Percentiles rank a stretch among this genome's conserved stretches.
phyloP scores from a whole-genome alignment of 2,329 filamentous ascomycete species.

The Aspergillus tanneri region DNA sequence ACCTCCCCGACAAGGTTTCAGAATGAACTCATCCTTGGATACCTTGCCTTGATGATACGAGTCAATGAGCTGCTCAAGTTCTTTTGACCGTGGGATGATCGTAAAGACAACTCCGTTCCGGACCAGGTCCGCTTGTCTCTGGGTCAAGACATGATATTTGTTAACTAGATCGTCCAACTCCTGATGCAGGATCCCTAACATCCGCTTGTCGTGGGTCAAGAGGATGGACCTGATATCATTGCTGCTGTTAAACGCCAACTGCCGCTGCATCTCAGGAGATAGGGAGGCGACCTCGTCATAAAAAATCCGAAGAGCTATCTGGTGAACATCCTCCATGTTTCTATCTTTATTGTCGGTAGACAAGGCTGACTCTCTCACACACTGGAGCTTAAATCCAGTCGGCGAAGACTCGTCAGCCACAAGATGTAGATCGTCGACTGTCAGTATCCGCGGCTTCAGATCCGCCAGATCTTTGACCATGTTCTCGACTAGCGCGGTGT shows the following conservation, averaged over 20 bases:
- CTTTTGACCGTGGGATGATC: slow-evolving; percentile 25
- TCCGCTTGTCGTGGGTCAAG: slow-evolving; percentile 33
- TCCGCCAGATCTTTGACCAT: neutral
- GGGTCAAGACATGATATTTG: slow-evolving; percentile 17
- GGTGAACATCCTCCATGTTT: slow-evolving; percentile 22
- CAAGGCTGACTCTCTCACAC: neutral
- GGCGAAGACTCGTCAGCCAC: neutral
- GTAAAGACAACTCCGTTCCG: slow-evolving; percentile 23
- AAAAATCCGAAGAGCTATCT: slow-evolving; percentile 28
- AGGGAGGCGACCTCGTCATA: slow-evolving; percentile 27
- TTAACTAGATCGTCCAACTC: slow-evolving; percentile 21
- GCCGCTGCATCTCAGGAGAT: slow-evolving; percentile 22
- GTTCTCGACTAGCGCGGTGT: neutral
- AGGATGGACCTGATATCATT: slow-evolving; percentile 34
- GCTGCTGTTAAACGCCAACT: slow-evolving; percentile 26
- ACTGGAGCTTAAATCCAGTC: slow-evolving; percentile 13
- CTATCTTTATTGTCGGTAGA: neutral
- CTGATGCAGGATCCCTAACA: slow-evolving; percentile 33
- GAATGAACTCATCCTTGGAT: slow-evolving; percentile 24
- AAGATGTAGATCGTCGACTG: neutral
- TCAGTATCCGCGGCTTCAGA: slow-evolving; percentile 2
- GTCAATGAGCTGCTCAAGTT: slow-evolving; percentile 19
- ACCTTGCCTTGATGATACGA: neutral
- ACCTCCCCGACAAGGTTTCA: slow-evolving; percentile 23
- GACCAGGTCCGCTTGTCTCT: slow-evolving; percentile 20